phyloP scores from a whole-genome alignment of 2,329 filamentous ascomycete species.

The Byssochlamys sp. region DNA sequence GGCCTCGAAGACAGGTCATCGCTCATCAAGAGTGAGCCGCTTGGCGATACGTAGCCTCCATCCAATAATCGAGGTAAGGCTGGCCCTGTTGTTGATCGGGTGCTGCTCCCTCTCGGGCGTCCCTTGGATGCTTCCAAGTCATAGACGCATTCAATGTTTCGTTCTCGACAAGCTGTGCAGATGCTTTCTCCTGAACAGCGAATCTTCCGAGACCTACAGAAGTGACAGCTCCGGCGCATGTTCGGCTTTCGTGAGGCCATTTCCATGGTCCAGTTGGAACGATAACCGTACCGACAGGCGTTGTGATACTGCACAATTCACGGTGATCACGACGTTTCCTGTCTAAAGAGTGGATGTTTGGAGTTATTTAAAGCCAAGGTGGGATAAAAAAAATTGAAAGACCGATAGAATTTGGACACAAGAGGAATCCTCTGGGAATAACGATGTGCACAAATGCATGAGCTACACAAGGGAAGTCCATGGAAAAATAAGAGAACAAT shows the following conservation, averaged over 20 bases:
- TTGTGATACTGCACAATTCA: background rate
- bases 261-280: background rate
- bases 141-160: conserved; percentile 13
- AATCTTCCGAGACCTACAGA: conserved; percentile 12
- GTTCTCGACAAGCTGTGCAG: conserved; percentile 10
- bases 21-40: background rate
- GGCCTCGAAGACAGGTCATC: background rate
- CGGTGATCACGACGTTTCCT: background rate
- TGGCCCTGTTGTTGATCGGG: background rate
- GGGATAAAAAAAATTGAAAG: background rate
- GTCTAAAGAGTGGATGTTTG: background rate
- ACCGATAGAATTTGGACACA: background rate
- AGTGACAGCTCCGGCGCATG: conserved; percentile 12
- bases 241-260: conserved; percentile 1
- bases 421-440: background rate
- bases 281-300: background rate
- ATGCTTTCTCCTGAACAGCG: conserved; percentile 11
- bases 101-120: conserved; percentile 4
- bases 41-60: background rate
- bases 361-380: background rate
- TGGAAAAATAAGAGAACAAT: background rate
- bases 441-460: background rate
- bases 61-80: background rate
- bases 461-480: background rate
- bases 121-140: conserved; percentile 11